Base-by-base conservation (phyloP, 805 yeast species). In the Candida nanaspora region DNA sequence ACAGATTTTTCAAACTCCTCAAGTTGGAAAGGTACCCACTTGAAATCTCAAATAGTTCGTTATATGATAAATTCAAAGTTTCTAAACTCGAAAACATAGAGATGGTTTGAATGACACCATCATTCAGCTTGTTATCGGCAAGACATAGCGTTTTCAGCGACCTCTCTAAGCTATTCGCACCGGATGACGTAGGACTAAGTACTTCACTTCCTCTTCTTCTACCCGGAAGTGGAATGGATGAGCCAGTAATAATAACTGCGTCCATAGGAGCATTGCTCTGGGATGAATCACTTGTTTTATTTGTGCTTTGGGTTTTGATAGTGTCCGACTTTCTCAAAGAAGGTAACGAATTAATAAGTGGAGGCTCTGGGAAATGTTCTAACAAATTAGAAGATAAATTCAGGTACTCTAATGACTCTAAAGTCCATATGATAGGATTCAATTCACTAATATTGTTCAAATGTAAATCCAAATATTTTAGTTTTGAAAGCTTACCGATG, bases 51-150 rank as follows among this genome's bases (percentile, higher is more conserved):
- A 82, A 63, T 26, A 93, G 61, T 46, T 81, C 89, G 53, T 93
- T 93, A 59, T 91, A 91, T 0, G 95, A 78, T 41, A 93, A 59
- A 51, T 91, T 88, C 49, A 93, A 66, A 1, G 72, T 57, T 43
- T 72, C 74, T 47, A 93, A 61, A 38, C 79, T 74, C 1, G 65
- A 56, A 46, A 86, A 72, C 37, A 71, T 62, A 6, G 85, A 73
- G 26, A 93, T 65, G 3, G 76, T 69, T 40, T 82, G 82, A 61
- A 89, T 80, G 44, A 81, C 76, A 6, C 82, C 82, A 54, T 91
- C 96, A 21, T 71, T 74, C 27, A 93, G 70, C 46, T 87, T 80
- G 57, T 93, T 93, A 56, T 91, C 98, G 13, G 93, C 84, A 32
- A 87, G 66, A 31, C 78, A 72, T 30, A 93, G 70, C 20, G 68